These are phyloP conservation scores for Phoma sp. DNA, from an alignment of 2,329 filamentous ascomycete species.

Conservation along the genomic window DNA sequence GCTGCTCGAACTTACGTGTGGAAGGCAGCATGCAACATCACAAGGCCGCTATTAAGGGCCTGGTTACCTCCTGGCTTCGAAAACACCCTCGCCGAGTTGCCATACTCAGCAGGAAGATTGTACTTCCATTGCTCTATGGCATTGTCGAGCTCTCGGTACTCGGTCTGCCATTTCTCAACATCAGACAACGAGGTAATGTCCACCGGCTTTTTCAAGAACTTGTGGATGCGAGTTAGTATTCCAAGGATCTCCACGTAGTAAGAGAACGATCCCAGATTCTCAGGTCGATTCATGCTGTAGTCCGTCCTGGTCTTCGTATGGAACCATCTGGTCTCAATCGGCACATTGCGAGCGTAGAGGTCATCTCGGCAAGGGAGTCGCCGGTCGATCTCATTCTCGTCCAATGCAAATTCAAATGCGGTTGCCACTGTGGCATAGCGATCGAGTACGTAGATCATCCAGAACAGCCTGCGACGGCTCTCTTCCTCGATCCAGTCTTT, in stretches of 20 bases:
- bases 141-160: constrained; percentile 84
- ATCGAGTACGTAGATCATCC: constrained; percentile 93
- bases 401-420: constrained; percentile 88
- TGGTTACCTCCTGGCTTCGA: constrained; percentile 67
- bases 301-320: constrained; percentile 60
- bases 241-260: constrained; percentile 91
- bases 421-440: constrained; percentile 90
- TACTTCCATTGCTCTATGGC: constrained; percentile 85
- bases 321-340: constrained; percentile 87
- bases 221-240: constrained; percentile 85
- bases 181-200: constrained; percentile 85
- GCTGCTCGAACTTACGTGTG: constrained; percentile 68
- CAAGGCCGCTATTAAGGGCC: constrained; percentile 79
- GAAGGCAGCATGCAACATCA: constrained; percentile 90
- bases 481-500: constrained; percentile 91
- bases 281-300: constrained; percentile 71
- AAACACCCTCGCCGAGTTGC: constrained; percentile 82
- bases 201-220: constrained; percentile 86
- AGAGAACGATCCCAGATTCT: constrained; percentile 86
- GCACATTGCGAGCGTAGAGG: constrained; percentile 81
- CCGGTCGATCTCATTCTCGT: constrained; percentile 89
- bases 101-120: constrained; percentile 80
- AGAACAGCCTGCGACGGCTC: constrained; percentile 82
- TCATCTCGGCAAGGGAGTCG: constrained; percentile 88
- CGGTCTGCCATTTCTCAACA: constrained; percentile 87